Conservation (phyloP, 495 filamentous ascomycete genomes). For the Xylona heveae region DNA sequence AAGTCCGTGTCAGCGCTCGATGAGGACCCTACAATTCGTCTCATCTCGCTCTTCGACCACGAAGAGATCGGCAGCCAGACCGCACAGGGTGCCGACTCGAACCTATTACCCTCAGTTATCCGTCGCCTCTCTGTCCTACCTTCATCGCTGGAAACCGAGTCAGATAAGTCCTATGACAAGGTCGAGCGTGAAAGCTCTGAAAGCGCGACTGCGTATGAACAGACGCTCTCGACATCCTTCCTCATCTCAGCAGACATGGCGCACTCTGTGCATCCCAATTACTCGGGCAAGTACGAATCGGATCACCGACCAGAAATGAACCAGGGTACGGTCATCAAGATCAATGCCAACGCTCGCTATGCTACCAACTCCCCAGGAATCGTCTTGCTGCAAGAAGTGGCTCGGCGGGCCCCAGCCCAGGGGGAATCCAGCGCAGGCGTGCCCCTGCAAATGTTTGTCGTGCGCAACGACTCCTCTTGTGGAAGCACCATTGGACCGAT, state of each 20-base stretch:
- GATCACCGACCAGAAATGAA: conserved; percentile 90
- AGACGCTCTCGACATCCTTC: conserved; percentile 81
- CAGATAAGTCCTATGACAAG: conserved; percentile 28
- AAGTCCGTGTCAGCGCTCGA: conserved; percentile 36
- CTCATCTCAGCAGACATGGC: conserved; percentile 96
- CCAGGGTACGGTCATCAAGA: conserved; percentile 86
- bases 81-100: conserved; percentile 85
- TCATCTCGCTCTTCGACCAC: conserved; percentile 89
- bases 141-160: conserved; percentile 19
- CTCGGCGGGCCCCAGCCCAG: conserved; percentile 31
- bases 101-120: conserved; percentile 72
- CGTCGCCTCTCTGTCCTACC: conserved; percentile 70
- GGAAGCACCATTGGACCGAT: conserved; percentile 95
- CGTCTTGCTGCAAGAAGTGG: conserved; percentile 73
- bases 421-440: conserved; percentile 28
- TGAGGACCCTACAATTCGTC: conserved; percentile 57
- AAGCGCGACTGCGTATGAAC: conserved; percentile 66
- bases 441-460: conserved; percentile 87
- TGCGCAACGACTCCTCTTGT: conserved; percentile 83
- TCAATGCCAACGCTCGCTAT: conserved; percentile 95
- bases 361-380: conserved; percentile 92
- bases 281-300: conserved; percentile 70
- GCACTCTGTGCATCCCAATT: conserved; percentile 88
- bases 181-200: conserved; percentile 23
- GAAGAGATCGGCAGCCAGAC: conserved; percentile 87